A percentile compares a stretch with the other conserved stretches of the same genome.
phyloP scores from a whole-genome alignment of 306 rosid genomes.

The Trifolium repens region DNA sequence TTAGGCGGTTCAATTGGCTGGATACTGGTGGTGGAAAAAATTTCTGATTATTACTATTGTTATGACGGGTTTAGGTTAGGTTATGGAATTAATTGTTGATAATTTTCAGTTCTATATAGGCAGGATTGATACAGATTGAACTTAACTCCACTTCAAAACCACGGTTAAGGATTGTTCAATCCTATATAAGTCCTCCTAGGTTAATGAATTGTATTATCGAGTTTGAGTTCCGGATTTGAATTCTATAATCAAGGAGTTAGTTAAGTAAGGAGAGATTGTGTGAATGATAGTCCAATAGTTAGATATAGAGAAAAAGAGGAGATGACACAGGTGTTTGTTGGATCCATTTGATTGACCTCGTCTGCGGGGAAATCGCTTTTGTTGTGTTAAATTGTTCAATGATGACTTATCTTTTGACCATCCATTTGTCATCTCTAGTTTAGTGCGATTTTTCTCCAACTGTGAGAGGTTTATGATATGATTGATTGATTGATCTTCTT shows the following conservation, averaged over 20 bases:
- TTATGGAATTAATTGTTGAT: neutral
- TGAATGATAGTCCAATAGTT: neutral
- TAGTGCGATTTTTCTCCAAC: neutral
- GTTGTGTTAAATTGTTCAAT: neutral
- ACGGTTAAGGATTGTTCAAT: too few relatives aligned
- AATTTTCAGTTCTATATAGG: neutral
- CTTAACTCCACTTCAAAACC: too few relatives aligned
- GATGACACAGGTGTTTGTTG: neutral
- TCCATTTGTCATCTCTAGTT: neutral
- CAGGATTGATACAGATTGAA: too few relatives aligned
- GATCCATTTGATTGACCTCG: neutral
- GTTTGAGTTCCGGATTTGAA: too few relatives aligned
- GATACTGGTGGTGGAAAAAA: too few relatives aligned
- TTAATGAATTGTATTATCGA: neutral
- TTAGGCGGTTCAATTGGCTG: too few relatives aligned
- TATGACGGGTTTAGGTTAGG: neutral
- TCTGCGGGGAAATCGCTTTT: neutral
- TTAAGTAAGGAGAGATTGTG: neutral
- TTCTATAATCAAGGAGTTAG: neutral
- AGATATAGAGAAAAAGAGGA: neutral
- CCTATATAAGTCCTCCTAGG: too few relatives aligned
- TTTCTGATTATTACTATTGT: too few relatives aligned
- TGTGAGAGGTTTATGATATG: constrained; percentile 2
- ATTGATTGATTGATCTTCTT: neutral
- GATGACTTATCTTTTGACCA: neutral